Conservation (phyloP, 805 yeast genomes). For the Nakazawaea anatomiae region DNA sequence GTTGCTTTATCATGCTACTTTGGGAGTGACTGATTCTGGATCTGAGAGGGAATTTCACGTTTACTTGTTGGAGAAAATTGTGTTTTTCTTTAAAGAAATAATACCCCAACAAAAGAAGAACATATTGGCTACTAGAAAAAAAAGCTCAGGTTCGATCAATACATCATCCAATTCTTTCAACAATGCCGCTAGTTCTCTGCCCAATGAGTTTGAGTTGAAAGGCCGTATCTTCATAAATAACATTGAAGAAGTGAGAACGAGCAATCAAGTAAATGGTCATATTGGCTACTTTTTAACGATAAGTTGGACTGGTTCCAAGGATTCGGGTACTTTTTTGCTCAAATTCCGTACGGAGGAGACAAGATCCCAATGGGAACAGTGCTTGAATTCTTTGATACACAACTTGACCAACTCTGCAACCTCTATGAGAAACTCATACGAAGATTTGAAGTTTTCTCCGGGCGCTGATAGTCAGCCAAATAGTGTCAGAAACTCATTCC, state of each 20-base stretch:
- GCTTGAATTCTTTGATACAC: slow-evolving; percentile 34
- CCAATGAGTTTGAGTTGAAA: slow-evolving; percentile 46
- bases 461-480: slow-evolving; percentile 12
- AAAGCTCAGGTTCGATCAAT: slow-evolving; percentile 38
- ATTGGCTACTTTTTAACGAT: slow-evolving; percentile 57
- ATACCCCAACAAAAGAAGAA: slow-evolving; percentile 34
- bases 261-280: slow-evolving; percentile 15
- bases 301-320: slow-evolving; percentile 82
- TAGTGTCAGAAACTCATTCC: slow-evolving; percentile 14
- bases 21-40: slow-evolving; percentile 61
- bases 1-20: slow-evolving; percentile 66
- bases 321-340: slow-evolving; percentile 79
- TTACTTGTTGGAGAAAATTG: slow-evolving; percentile 71
- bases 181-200: slow-evolving; percentile 1
- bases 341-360: slow-evolving; percentile 80
- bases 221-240: slow-evolving; percentile 81
- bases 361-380: slow-evolving; percentile 74
- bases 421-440: slow-evolving; percentile 3
- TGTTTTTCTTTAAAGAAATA: slow-evolving; percentile 60
- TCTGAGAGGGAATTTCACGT: slow-evolving; percentile 85
- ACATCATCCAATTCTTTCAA: slow-evolving; percentile 17
- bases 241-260: slow-evolving; percentile 36
- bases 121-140: slow-evolving; percentile 44
- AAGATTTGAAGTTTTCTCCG: slow-evolving; percentile 17
- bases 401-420: slow-evolving; percentile 10